Evolutionary conservation across 257 asterid genomes (phyloP).

Genomic region (Solanum appendiculatum): DNA sequence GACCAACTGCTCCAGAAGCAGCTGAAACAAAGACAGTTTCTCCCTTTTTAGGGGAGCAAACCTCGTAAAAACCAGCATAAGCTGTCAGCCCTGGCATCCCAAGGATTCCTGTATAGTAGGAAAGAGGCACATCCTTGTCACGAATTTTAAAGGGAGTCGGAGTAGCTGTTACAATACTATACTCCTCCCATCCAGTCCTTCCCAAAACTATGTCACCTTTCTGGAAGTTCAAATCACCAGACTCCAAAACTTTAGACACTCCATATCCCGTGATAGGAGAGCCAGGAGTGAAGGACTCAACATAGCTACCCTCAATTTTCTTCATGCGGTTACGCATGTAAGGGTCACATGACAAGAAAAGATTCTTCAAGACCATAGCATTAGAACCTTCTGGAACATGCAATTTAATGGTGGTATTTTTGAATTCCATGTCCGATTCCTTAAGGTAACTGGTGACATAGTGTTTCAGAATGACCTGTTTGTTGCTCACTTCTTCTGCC

Average conservation of each 20-base stretch:
- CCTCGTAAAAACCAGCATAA: background rate
- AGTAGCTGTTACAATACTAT: background rate
- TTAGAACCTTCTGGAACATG: constrained; percentile 18
- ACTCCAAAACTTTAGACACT: background rate
- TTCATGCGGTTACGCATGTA: constrained; percentile 25
- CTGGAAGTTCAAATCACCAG: background rate
- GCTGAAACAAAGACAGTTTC: background rate
- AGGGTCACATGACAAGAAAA: constrained; percentile 42
- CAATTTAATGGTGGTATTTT: constrained; percentile 1
- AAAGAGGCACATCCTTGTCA: background rate
- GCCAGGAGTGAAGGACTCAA: background rate
- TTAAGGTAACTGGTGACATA: constrained; percentile 20
- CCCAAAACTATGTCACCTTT: background rate
- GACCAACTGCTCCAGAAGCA: background rate
- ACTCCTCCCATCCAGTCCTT: background rate
- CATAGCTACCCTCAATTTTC: background rate
- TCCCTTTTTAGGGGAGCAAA: background rate
- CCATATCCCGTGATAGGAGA: background rate
- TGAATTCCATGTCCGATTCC: constrained; percentile 17
- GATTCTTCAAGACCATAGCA: constrained; percentile 38
- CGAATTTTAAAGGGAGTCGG: background rate
- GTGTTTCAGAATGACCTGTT: constrained; percentile 21
- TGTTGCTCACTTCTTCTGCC: constrained; percentile 18
- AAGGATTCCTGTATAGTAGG: background rate
- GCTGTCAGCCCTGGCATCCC: background rate